phyloP scores from a whole-genome alignment of 192 early-diverging fungal genomes.

The Podila clonocystis region DNA sequence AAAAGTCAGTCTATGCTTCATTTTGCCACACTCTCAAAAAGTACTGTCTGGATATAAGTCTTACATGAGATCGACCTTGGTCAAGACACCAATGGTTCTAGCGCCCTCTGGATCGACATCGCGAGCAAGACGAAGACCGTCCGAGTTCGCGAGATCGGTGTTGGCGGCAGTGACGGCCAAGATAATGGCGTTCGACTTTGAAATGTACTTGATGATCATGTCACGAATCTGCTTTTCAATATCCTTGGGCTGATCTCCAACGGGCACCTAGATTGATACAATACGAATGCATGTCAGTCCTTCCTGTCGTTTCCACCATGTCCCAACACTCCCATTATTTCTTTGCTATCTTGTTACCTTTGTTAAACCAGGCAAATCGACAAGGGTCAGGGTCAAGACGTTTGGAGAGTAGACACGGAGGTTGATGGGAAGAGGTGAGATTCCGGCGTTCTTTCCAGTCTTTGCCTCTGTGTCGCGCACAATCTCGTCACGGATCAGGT shows the following conservation, averaged over 20 bases:
- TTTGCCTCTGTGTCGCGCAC: slow-evolving; percentile 91
- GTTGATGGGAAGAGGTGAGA: slow-evolving; percentile 97
- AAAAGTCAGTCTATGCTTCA: neutral
- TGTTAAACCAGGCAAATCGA: slow-evolving; percentile 98
- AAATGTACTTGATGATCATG: slow-evolving; percentile 98
- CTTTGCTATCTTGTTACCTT: slow-evolving; percentile 63
- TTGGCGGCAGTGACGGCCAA: slow-evolving; percentile 98
- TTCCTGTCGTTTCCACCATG: neutral
- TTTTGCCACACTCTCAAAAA: too few species aligned
- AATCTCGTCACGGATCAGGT: slow-evolving; percentile 98
- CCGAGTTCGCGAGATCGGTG: slow-evolving; percentile 99
- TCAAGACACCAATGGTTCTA: slow-evolving; percentile 99
- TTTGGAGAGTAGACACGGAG: slow-evolving; percentile 98
- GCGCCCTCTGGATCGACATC: slow-evolving; percentile 98
- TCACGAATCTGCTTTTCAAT: slow-evolving; percentile 99
- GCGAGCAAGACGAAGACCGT: slow-evolving; percentile 96
- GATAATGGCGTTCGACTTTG: slow-evolving; percentile 98
- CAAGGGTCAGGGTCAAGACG: slow-evolving; percentile 96
- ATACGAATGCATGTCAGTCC: neutral
- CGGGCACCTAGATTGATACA: slow-evolving; percentile 73
- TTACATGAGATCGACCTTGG: slow-evolving; percentile 98
- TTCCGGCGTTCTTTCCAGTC: slow-evolving; percentile 80
- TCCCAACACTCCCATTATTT: neutral
- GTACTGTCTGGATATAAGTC: neutral
- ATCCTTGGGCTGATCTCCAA: slow-evolving; percentile 99